Evolutionary conservation across 176 grass and related monocot genomes (phyloP).

Genomic region (Triticum monococcum): DNA sequence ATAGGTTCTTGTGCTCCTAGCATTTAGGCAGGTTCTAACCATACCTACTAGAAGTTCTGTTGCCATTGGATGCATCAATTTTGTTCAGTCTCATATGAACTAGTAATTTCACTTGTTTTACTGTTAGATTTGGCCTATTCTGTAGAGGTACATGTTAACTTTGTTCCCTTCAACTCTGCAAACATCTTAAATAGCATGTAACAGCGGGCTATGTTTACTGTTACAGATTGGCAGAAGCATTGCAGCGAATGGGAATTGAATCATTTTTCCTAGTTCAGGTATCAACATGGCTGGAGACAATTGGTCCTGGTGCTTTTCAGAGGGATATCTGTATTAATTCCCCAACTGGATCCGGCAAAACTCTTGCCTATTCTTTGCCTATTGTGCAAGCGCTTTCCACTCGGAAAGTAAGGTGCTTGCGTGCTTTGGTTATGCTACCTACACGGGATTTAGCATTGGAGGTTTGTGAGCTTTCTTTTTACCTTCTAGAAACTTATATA

Average conservation of each 20-base stretch:
- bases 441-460: slow-evolving; percentile 86
- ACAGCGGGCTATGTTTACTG: not conserved
- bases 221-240: slow-evolving; percentile 57
- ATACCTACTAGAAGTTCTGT: not conserved
- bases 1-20: not conserved
- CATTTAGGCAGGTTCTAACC: not conserved
- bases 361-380: slow-evolving; percentile 81
- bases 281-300: slow-evolving; percentile 73
- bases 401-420: slow-evolving; percentile 59
- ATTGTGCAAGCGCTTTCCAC: slow-evolving; percentile 65
- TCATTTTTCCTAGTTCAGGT: slow-evolving; percentile 74
- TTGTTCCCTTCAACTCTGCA: too few species aligned
- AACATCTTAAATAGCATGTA: too few species aligned
- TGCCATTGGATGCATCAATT: not conserved
- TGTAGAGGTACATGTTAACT: not conserved
- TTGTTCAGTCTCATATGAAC: not conserved
- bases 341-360: slow-evolving; percentile 75
- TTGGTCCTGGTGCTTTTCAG: slow-evolving; percentile 80
- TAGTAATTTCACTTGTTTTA: not conserved
- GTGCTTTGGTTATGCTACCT: slow-evolving; percentile 77
- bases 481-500: slow-evolving; percentile 8
- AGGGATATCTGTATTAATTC: slow-evolving; percentile 89
- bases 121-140: not conserved
- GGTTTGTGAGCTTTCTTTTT: slow-evolving; percentile 37
- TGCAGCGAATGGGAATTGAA: slow-evolving; percentile 62